Evolutionary conservation across 139 green algal species (phyloP).

Genomic region (Chlamydomonas sp.): DNA sequence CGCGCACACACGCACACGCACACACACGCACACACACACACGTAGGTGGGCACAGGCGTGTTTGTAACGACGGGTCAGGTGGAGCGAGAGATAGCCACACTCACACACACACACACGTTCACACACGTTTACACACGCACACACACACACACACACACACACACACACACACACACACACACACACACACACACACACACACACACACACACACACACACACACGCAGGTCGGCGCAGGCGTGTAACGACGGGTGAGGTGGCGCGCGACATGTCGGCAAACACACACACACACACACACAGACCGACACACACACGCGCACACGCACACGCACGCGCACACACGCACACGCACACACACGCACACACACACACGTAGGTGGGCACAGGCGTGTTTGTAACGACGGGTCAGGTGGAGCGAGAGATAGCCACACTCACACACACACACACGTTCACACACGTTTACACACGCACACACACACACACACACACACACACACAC

Average conservation of each 20-base stretch:
- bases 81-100: too few species aligned
- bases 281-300: too few species aligned
- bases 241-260: too few species aligned
- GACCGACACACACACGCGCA: too few species aligned
- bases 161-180: not conserved
- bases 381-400: too few species aligned
- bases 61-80: too few species aligned
- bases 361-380: too few species aligned
- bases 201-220: not conserved
- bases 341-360: not conserved
- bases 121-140: not conserved
- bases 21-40: not conserved
- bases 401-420: too few species aligned
- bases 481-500: not conserved
- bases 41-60: not conserved
- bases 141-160: not conserved
- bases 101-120: not conserved
- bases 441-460: too few species aligned
- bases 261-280: too few species aligned
- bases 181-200: constrained; percentile 3
- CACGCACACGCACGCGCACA: too few species aligned
- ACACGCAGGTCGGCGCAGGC: too few species aligned
- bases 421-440: not conserved
- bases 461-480: not conserved
- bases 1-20: not conserved